Evolutionary conservation across 257 asterid species (phyloP).

Genomic region (Solanum bulbocastanum): DNA sequence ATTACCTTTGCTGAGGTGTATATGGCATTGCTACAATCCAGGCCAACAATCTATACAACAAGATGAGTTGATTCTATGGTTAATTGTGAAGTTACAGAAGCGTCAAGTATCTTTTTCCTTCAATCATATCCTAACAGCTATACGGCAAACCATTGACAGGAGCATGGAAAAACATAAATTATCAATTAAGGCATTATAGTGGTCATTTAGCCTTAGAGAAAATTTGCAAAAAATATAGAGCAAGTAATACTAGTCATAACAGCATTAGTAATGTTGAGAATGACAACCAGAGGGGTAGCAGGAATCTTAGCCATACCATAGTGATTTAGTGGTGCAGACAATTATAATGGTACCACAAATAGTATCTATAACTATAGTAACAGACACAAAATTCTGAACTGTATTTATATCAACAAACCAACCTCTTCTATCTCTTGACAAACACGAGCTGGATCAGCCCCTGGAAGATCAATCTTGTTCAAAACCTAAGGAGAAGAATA

Average conservation of each 20-base stretch:
- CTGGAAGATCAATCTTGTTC: constrained; percentile 99
- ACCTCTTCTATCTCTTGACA: constrained; percentile 96
- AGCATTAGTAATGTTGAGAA: not conserved
- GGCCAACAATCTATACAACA: constrained; percentile 68
- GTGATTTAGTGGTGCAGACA: not conserved
- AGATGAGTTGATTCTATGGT: constrained; percentile 8
- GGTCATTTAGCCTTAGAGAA: not conserved
- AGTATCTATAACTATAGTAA: not conserved
- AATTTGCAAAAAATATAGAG: not conserved
- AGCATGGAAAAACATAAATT: not conserved
- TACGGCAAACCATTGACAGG: constrained; percentile 3
- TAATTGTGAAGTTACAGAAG: not conserved
- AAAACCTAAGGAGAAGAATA: constrained; percentile 53
- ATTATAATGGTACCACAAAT: not conserved
- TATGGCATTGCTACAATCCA: constrained; percentile 90
- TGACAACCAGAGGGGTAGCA: not conserved
- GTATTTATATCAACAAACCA: constrained; percentile 22
- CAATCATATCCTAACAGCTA: constrained; percentile 5
- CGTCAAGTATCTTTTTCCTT: constrained; percentile 1
- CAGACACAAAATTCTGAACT: not conserved
- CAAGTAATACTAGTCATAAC: not conserved
- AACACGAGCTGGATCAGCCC: constrained; percentile 93
- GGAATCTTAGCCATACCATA: not conserved
- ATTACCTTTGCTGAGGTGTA: constrained; percentile 92
- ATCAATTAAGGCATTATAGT: not conserved